These are phyloP conservation scores for Physcia stellaris DNA, from an alignment of 495 filamentous ascomycete genomes.

Conservation along the genomic window DNA sequence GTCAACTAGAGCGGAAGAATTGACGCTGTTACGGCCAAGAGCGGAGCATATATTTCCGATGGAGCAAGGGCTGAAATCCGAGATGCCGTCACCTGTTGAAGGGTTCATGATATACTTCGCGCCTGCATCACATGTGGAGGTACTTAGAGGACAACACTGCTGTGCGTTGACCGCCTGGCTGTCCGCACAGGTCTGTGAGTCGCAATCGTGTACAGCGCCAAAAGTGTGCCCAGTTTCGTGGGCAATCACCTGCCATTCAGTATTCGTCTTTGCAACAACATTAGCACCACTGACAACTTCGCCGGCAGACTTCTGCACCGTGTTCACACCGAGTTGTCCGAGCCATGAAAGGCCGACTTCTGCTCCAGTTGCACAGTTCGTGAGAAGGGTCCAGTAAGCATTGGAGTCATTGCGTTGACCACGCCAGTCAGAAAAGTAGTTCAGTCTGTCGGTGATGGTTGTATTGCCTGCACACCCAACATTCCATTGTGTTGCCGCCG, in stretches of 20 bases:
- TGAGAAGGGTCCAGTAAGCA: slow-evolving; percentile 89
- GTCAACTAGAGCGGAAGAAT: slow-evolving; percentile 58
- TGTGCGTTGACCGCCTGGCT: slow-evolving; percentile 47
- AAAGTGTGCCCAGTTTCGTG: slow-evolving; percentile 95
- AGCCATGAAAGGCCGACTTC: slow-evolving; percentile 92
- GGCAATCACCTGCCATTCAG: slow-evolving; percentile 93
- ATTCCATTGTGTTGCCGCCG: slow-evolving; percentile 66
- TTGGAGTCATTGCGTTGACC: slow-evolving; percentile 59
- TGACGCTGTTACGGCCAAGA: slow-evolving; percentile 64
- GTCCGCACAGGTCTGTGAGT: slow-evolving; percentile 45
- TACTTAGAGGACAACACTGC: slow-evolving; percentile 73
- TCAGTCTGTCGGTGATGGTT: slow-evolving; percentile 68
- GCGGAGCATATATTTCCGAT: slow-evolving; percentile 95
- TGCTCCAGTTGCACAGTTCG: slow-evolving; percentile 67
- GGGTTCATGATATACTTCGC: slow-evolving; percentile 91
- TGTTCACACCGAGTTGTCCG: slow-evolving; percentile 66
- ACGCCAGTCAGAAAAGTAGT: slow-evolving; percentile 81
- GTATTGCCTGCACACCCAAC: slow-evolving; percentile 47
- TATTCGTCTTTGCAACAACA: slow-evolving; percentile 71
- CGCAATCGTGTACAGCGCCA: slow-evolving; percentile 92
- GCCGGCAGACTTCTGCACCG: slow-evolving; percentile 30
- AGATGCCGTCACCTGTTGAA: slow-evolving; percentile 57
- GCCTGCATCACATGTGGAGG: slow-evolving; percentile 57
- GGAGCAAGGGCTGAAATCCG: slow-evolving; percentile 70
- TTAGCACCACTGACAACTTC: slow-evolving; percentile 74